Evolutionary conservation across 2,329 filamentous ascomycete species (phyloP).

Genomic region (Blumeria graminis): DNA sequence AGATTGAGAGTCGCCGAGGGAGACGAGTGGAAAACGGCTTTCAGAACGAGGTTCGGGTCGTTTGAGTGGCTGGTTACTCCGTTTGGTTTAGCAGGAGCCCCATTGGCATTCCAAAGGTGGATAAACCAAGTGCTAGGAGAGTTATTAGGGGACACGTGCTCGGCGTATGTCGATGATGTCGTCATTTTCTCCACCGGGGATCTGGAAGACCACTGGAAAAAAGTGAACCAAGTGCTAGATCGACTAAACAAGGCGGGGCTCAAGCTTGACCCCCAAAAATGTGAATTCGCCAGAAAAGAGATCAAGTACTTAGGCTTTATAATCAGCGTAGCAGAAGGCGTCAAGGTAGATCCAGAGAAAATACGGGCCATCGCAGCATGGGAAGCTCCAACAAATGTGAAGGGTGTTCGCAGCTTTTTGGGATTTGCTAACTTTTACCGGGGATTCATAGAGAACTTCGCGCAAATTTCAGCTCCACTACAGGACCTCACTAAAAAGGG

Average conservation of each 20-base stretch:
- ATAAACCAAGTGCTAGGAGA: background rate
- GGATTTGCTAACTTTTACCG: background rate
- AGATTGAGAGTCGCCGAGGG: background rate
- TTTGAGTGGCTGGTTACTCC: background rate
- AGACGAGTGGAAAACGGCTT: background rate
- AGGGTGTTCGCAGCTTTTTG: background rate
- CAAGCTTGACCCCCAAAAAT: background rate
- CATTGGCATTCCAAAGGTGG: background rate
- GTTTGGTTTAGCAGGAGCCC: background rate
- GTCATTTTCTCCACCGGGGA: background rate
- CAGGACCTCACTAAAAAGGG: background rate
- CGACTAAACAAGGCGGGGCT: background rate
- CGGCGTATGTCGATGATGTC: background rate
- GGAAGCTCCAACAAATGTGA: background rate
- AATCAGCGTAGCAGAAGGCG: background rate
- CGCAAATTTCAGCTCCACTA: background rate
- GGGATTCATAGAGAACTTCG: background rate
- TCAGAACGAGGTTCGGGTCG: background rate
- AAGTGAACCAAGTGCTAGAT: background rate
- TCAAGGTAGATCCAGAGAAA: background rate
- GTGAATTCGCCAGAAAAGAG: background rate
- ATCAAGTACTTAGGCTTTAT: background rate
- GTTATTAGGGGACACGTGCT: background rate
- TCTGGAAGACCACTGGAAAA: background rate
- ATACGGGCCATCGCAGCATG: background rate